These are phyloP conservation scores for Phytophthora tubulina DNA, from an alignment of 352 stramenopile genomes.

Conservation along the genomic window DNA sequence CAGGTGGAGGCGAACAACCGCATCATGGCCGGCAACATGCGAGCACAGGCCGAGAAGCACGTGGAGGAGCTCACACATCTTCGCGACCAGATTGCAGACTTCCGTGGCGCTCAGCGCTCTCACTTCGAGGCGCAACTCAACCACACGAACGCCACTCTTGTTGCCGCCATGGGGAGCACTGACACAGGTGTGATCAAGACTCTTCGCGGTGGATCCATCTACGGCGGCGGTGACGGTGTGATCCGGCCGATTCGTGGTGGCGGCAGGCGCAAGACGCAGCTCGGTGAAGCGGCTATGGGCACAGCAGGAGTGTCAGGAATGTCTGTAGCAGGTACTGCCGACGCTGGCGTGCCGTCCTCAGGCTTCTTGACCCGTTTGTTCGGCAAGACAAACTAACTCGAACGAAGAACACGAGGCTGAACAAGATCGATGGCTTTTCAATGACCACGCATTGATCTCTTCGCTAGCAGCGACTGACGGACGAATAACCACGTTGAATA, in stretches of 20 bases:
- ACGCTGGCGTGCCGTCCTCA: conserved; percentile 34
- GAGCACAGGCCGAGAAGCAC: conserved; percentile 89
- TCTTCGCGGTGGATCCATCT: conserved; percentile 71
- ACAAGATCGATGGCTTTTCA: not conserved
- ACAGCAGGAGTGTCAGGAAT: conserved; percentile 9
- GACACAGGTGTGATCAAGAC: conserved; percentile 70
- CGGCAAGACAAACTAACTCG: conserved; percentile 51
- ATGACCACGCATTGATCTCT: not conserved
- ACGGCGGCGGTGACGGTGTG: conserved; percentile 65
- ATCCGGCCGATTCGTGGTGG: conserved; percentile 82
- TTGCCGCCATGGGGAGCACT: conserved; percentile 32
- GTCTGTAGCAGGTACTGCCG: conserved; percentile 8
- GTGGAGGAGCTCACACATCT: conserved; percentile 89
- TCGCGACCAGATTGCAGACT: conserved; percentile 87
- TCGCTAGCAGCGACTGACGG: conserved; percentile 10
- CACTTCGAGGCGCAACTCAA: conserved; percentile 81
- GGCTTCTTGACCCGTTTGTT: conserved; percentile 69
- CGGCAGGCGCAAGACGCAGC: conserved; percentile 66
- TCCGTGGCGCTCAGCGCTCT: conserved; percentile 78
- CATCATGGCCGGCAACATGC: conserved; percentile 91
- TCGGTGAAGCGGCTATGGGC: conserved; percentile 34
- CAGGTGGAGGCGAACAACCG: conserved; percentile 90
- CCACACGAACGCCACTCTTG: conserved; percentile 47
- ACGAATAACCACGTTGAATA: conserved; percentile 27
- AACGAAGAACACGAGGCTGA: not conserved